Percentiles rank a stretch among this genome's conserved stretches.
Conservation (phyloP, 2,329 filamentous ascomycete species). For the Sarocladium brachiariae region DNA sequence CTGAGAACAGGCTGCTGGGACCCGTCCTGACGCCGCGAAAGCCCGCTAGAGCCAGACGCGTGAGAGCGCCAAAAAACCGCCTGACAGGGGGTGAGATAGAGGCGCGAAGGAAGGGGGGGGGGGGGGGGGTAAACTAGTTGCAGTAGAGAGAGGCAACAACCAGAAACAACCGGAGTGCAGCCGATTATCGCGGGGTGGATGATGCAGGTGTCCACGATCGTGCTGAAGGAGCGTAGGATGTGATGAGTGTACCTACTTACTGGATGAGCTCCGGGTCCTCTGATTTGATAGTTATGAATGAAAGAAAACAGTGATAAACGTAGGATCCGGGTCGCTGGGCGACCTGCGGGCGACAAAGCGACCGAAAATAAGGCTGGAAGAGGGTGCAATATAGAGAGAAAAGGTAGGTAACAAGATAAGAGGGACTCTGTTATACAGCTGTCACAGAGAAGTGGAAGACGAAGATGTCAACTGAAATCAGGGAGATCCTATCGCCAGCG, state of each 20-base stretch:
- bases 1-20: neutral
- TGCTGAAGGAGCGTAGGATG: neutral
- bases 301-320: too few relatives aligned
- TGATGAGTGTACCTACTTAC: neutral
- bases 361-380: neutral
- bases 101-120: neutral
- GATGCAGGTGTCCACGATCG: neutral
- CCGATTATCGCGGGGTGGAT: neutral
- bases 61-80: too few relatives aligned
- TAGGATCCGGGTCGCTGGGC: too few relatives aligned
- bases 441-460: neutral
- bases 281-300: too few relatives aligned
- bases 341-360: too few relatives aligned
- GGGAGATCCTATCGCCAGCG: neutral
- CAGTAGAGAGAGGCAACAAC: neutral
- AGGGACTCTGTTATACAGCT: neutral
- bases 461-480: neutral
- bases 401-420: too few relatives aligned
- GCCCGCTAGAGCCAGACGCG: too few relatives aligned
- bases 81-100: neutral
- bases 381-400: neutral
- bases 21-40: too few relatives aligned
- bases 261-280: neutral
- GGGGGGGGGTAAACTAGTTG: neutral
- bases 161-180: conserved; percentile 4